phyloP scores from a whole-genome alignment of 768 basidiomycete genomes.

The Trametes coccinea region DNA sequence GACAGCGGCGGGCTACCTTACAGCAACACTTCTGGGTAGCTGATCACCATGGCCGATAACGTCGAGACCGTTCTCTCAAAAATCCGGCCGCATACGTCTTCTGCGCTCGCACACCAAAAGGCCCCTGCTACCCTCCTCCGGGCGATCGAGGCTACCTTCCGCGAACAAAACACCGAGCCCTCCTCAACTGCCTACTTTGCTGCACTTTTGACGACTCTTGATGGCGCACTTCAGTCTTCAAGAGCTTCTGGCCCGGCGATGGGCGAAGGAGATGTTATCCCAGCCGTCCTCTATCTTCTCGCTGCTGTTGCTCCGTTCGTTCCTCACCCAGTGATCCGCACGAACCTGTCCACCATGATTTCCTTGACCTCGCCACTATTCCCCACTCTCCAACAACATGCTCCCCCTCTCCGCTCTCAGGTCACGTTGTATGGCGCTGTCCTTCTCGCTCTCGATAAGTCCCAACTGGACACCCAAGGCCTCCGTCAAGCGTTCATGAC shows the following conservation, averaged over 20 bases:
- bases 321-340: constrained; percentile 73
- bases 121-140: constrained; percentile 81
- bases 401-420: constrained; percentile 85
- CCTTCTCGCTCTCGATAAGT: constrained; percentile 67
- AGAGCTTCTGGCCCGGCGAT: constrained; percentile 37
- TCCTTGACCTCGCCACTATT: constrained; percentile 79
- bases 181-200: constrained; percentile 94
- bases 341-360: constrained; percentile 71
- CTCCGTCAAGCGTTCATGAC: constrained; percentile 85
- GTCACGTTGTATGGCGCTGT: constrained; percentile 73
- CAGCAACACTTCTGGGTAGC: background rate
- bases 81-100: constrained; percentile 83
- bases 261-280: constrained; percentile 73
- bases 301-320: constrained; percentile 79
- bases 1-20: background rate
- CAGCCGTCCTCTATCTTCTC: constrained; percentile 83
- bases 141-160: constrained; percentile 81
- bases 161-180: constrained; percentile 64
- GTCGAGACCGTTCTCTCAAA: constrained; percentile 70
- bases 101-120: constrained; percentile 83
- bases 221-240: constrained; percentile 68
- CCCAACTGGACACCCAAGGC: constrained; percentile 64
- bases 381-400: constrained; percentile 59
- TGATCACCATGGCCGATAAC: constrained; percentile 29
- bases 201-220: constrained; percentile 82